Evolutionary conservation across 495 filamentous ascomycete genomes (phyloP).

Genomic region (Talaromyces adpressus): DNA sequence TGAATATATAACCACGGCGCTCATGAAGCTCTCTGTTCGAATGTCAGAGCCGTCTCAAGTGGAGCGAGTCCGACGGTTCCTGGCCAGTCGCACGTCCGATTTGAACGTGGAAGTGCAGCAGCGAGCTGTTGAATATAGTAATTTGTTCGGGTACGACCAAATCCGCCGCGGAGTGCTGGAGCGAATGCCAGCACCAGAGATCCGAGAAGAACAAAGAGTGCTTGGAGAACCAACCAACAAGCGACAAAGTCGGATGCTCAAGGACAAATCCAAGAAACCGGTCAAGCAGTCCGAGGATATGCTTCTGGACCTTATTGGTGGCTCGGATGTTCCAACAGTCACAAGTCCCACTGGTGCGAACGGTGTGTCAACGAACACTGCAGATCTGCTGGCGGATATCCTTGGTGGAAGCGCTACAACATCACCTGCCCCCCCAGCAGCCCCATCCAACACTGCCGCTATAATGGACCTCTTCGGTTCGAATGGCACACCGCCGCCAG

Average conservation of each 20-base stretch:
- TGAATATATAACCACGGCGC: conserved; percentile 91
- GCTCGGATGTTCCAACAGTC: conserved; percentile 50
- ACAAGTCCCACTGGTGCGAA: conserved; percentile 42
- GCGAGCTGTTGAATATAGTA: conserved; percentile 87
- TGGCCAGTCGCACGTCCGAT: conserved; percentile 68
- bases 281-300: conserved; percentile 81
- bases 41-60: conserved; percentile 76
- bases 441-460: conserved; percentile 53
- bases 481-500: conserved; percentile 32
- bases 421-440: conserved; percentile 39
- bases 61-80: conserved; percentile 72
- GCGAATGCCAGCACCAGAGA: conserved; percentile 95
- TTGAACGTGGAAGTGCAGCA: conserved; percentile 95
- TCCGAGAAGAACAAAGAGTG: conserved; percentile 86
- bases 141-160: conserved; percentile 83
- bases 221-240: conserved; percentile 81
- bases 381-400: conserved; percentile 85
- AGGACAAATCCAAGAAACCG: conserved; percentile 64
- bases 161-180: conserved; percentile 87
- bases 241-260: conserved; percentile 61
- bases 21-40: conserved; percentile 92
- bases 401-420: conserved; percentile 45
- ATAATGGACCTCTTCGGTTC: conserved; percentile 79
- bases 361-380: conserved; percentile 62
- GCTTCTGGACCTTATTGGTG: conserved; percentile 88